A percentile compares a stretch with the other conserved stretches of the same genome.
Conservation (phyloP, 2,329 filamentous ascomycete genomes). For the Parascedosporium putredinis region DNA sequence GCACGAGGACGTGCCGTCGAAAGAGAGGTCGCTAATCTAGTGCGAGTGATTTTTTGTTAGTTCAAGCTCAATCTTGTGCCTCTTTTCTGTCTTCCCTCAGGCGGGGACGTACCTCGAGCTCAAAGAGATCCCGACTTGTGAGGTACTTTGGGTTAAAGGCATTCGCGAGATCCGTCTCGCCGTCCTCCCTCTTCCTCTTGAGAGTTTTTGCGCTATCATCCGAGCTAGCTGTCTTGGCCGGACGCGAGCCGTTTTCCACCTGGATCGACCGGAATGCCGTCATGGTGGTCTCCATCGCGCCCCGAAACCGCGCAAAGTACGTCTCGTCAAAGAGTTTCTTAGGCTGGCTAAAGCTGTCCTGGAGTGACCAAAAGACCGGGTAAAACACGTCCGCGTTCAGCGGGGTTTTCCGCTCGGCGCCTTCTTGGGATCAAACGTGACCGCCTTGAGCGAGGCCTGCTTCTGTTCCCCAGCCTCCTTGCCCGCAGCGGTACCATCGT, state of each 20-base stretch:
- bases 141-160: conserved; percentile 96
- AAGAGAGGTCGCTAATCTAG: conserved; percentile 96
- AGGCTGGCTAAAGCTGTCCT: conserved; percentile 85
- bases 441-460: conserved; percentile 29
- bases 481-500: conserved; percentile 37
- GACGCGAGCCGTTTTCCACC: conserved; percentile 33
- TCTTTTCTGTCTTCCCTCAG: background rate
- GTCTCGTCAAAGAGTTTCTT: conserved; percentile 65
- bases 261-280: conserved; percentile 41
- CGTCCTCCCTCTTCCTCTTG: conserved; percentile 60
- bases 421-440: conserved; percentile 16
- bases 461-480: conserved; percentile 19
- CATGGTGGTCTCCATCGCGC: conserved; percentile 58
- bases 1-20: conserved; percentile 84
- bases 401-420: conserved; percentile 13
- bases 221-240: conserved; percentile 32
- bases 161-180: conserved; percentile 51
- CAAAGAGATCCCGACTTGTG: conserved; percentile 93
- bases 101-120: conserved; percentile 60
- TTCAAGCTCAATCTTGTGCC: too few relatives aligned
- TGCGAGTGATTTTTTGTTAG: too few relatives aligned
- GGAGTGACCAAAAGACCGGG: conserved; percentile 86
- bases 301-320: conserved; percentile 72
- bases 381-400: conserved; percentile 68
- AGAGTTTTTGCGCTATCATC: conserved; percentile 54